These are phyloP conservation scores for Alternaria dauci DNA, from an alignment of 2,329 filamentous ascomycete species.

Conservation along the genomic window DNA sequence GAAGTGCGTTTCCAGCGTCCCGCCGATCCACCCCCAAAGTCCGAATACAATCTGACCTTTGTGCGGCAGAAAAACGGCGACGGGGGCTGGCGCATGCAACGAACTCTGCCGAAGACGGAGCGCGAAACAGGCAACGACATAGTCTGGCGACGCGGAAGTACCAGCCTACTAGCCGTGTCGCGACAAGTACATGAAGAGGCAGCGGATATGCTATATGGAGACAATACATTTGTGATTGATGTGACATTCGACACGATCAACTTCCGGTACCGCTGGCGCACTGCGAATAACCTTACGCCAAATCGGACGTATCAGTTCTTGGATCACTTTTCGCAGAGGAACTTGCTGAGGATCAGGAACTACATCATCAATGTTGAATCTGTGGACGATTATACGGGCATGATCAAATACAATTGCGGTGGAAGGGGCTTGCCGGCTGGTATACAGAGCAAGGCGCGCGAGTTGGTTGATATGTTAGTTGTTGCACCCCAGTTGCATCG, in stretches of 20 bases:
- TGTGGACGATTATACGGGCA: slow-evolving; percentile 60
- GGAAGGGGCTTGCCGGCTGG: slow-evolving; percentile 56
- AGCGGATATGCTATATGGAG: slow-evolving; percentile 56
- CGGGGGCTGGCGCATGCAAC: slow-evolving; percentile 43
- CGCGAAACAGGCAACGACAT: slow-evolving; percentile 44
- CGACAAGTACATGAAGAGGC: slow-evolving; percentile 57
- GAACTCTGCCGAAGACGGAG: slow-evolving; percentile 32
- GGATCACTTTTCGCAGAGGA: slow-evolving; percentile 52
- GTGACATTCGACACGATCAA: slow-evolving; percentile 55
- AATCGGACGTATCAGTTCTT: slow-evolving; percentile 53
- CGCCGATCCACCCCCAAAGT: slow-evolving; percentile 23
- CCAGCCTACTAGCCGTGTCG: slow-evolving; percentile 50
- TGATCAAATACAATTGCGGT: slow-evolving; percentile 62
- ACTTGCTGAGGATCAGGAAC: slow-evolving; percentile 53
- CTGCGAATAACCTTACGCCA: slow-evolving; percentile 54
- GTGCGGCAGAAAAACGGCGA: slow-evolving; percentile 34
- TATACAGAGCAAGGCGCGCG: slow-evolving; percentile 51
- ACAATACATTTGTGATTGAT: slow-evolving; percentile 57
- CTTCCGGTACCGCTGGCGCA: slow-evolving; percentile 56
- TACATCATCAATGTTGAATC: slow-evolving; percentile 57
- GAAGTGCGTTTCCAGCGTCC: slow-evolving; percentile 31
- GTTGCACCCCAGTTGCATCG: slow-evolving; percentile 32
- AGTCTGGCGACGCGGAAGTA: slow-evolving; percentile 56
- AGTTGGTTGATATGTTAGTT: slow-evolving; percentile 51
- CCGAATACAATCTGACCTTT: slow-evolving; percentile 44